A percentile compares a stretch with the other conserved stretches of the same genome.
Evolutionary conservation across 306 rosid genomes (phyloP).

Genomic region (Astragalus glycyphyllos): DNA sequence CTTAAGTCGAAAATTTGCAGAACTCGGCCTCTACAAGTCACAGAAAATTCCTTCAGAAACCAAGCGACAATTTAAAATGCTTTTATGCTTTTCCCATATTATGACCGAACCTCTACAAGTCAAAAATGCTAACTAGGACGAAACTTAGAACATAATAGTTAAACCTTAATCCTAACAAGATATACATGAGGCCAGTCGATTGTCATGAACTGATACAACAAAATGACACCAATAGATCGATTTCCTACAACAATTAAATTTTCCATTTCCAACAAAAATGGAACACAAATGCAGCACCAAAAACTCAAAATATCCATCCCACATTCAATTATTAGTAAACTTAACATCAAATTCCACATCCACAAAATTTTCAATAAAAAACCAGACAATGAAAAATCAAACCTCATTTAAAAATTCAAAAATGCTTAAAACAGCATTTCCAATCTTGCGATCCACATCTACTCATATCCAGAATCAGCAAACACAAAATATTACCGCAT

Average conservation of each 20-base stretch:
- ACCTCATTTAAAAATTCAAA: constrained; percentile 3
- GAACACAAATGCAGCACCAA: neutral
- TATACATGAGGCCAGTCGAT: neutral
- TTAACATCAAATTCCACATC: constrained; percentile 8
- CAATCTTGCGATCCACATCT: constrained; percentile 28
- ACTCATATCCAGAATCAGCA: neutral
- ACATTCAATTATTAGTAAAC: neutral
- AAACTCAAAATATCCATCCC: neutral
- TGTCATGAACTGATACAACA: constrained; percentile 5
- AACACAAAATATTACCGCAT: neutral
- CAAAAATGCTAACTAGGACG: neutral
- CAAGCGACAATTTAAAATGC: constrained; percentile 18
- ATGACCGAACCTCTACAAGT: neutral
- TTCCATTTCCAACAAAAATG: neutral
- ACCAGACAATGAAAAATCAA: constrained; percentile 13
- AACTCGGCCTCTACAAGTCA: neutral
- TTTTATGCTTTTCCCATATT: neutral
- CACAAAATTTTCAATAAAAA: constrained; percentile 16
- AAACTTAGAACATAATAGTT: neutral
- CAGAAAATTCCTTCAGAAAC: neutral
- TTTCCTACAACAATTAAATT: neutral
- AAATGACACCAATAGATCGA: neutral
- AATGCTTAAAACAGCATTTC: neutral
- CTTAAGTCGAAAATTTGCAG: neutral
- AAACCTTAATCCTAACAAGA: neutral